Evolutionary conservation across 78 protist genomes (phyloP), one percentile per base, ranked within the genome.

Genomic region (Planoprotostelium fungivorum): DNA sequence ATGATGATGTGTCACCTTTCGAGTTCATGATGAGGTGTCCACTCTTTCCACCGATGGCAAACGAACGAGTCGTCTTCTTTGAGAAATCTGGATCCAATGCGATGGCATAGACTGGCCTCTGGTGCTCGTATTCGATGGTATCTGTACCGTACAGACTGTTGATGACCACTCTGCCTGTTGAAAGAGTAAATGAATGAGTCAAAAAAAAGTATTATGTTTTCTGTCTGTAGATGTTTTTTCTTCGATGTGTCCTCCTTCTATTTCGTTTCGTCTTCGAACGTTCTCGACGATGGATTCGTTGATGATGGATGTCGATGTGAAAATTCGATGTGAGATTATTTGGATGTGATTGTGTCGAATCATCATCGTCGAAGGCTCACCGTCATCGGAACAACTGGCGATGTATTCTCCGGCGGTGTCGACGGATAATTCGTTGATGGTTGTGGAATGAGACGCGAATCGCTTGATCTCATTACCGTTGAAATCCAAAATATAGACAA

Each of bases 321-420:
- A 29, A 73, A 73, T 29, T 29, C 84, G 84, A 29, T 29, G 29
- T 29, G 84, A 29, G 29, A 29, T 29, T 73, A 29, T 73, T 73
- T 73, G 29, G 84, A 31, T 28, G 35, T 0, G 0, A 0, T n/a
- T n/a, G n/a, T n/a, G n/a, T n/a, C n/a, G n/a, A n/a, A n/a, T n/a
- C n/a, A n/a, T n/a, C n/a, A n/a, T 28, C 0, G 73, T 36, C 1
- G 0, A 5, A 31, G 38, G 38, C 86, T 87, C 88, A 38, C 99
- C 98, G 83, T 98, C 99, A 34, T 90, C 90, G 25, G 98, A 94
- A 87, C 98, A 97, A 28, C 94, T 90, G 9, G 96, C 99, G 1
- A 98, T 88, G 87, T 90, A 97, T 38, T 98, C 99, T 38, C 98
- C 98, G 0, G 51, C 29, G 9, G 84, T 84, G 84, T 97, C 98